Conservation (phyloP, 2,329 filamentous ascomycete species). For the Diaporthe ampelina region DNA sequence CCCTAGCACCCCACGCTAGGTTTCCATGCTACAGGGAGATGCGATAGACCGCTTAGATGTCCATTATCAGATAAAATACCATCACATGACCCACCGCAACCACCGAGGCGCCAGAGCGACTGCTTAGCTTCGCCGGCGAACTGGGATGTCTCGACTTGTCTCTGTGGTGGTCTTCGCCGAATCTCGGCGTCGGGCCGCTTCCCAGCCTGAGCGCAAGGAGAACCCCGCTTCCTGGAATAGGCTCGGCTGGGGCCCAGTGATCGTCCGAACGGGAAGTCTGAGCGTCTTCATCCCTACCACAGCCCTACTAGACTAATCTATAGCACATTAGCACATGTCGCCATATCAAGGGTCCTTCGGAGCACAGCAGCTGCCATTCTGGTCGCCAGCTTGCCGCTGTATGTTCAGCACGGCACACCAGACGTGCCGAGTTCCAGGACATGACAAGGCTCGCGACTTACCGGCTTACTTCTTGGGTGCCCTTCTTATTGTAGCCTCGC, state of each 20-base stretch:
- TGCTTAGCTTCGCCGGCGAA: background rate
- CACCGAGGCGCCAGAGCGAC: background rate
- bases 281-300: slow-evolving; percentile 20
- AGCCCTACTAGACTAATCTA: slow-evolving; percentile 21
- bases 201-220: slow-evolving; percentile 22
- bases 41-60: background rate
- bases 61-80: background rate
- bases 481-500: background rate
- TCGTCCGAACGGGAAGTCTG: slow-evolving; percentile 17
- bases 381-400: background rate
- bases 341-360: slow-evolving; percentile 7
- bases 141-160: slow-evolving; percentile 10
- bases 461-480: background rate
- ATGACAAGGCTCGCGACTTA: background rate
- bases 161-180: slow-evolving; percentile 2
- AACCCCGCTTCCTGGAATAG: slow-evolving; percentile 30
- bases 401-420: background rate
- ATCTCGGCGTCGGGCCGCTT: slow-evolving; percentile 32
- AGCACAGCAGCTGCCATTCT: background rate
- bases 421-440: background rate
- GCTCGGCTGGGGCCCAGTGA: slow-evolving; percentile 3
- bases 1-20: slow-evolving; percentile 6
- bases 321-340: background rate
- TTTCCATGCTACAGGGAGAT: background rate
- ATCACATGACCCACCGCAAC: slow-evolving; percentile 15